These are phyloP conservation scores for Yueomyces sp. DNA, from an alignment of 805 yeast genomes.

Conservation along the genomic window DNA sequence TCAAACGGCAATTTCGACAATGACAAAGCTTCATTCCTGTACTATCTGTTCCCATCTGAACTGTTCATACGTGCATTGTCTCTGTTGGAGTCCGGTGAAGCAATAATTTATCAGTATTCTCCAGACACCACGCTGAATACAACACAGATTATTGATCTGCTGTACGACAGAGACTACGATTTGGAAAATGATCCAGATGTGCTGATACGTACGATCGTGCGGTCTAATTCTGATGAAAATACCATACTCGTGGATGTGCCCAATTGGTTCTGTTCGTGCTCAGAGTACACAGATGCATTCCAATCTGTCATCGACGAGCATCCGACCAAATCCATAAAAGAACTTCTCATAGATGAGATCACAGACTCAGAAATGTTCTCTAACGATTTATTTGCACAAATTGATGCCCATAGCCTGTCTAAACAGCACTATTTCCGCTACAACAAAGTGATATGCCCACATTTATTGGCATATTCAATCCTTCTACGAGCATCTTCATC, in stretches of 20 bases:
- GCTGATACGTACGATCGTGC: not conserved
- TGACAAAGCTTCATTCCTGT: slow-evolving; percentile 18
- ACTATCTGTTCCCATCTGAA: slow-evolving; percentile 21
- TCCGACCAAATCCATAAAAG: slow-evolving; percentile 1
- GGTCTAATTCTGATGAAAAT: slow-evolving; percentile 3
- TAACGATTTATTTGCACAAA: slow-evolving; percentile 17
- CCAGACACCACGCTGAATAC: not conserved
- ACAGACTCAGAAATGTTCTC: slow-evolving; percentile 12
- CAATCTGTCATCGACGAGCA: not conserved
- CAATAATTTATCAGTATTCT: slow-evolving; percentile 18
- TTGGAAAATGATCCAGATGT: not conserved
- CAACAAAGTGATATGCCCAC: slow-evolving; percentile 20
- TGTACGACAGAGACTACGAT: not conserved
- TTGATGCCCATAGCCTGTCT: slow-evolving; percentile 16
- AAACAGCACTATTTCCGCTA: slow-evolving; percentile 14
- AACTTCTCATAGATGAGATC: slow-evolving; percentile 6
- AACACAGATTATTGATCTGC: not conserved
- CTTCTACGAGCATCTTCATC: slow-evolving; percentile 12
- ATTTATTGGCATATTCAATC: slow-evolving; percentile 20
- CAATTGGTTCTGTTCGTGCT: slow-evolving; percentile 24
- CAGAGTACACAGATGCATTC: slow-evolving; percentile 13
- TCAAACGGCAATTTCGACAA: slow-evolving; percentile 15
- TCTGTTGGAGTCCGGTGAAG: slow-evolving; percentile 20
- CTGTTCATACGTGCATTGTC: slow-evolving; percentile 23
- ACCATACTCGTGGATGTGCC: slow-evolving; percentile 20